Evolutionary conservation across 1,284 basidiomycete genomes (phyloP).

Genomic region (Takashimella tepidaria): DNA sequence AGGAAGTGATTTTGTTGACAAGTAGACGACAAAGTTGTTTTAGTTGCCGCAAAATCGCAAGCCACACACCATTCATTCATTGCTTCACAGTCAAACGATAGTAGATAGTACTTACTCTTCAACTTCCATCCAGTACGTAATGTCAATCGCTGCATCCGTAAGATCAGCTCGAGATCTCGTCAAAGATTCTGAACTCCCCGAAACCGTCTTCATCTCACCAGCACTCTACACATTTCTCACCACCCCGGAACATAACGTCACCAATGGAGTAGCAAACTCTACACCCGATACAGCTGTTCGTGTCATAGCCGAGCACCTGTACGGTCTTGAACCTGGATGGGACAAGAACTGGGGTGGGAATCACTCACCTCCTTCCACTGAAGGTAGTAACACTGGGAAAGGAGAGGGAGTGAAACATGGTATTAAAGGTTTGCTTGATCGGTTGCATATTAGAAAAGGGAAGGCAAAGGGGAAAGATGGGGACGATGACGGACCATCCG

Average conservation of each 20-base stretch:
- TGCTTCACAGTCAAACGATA: no score
- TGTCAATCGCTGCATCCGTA: conserved; percentile 2
- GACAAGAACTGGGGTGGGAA: not conserved
- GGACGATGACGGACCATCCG: not conserved
- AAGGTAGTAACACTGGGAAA: not conserved
- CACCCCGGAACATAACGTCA: conserved; percentile 14
- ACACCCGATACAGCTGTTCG: conserved; percentile 18
- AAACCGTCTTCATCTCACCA: conserved; percentile 12
- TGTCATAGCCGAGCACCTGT: conserved; percentile 21
- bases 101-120: no score
- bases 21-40: no score
- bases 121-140: no score
- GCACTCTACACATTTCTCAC: conserved; percentile 17
- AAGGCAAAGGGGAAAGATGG: conserved; percentile 1
- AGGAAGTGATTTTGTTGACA: no score
- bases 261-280: conserved; percentile 13
- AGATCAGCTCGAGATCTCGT: conserved; percentile 14
- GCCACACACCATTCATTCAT: no score
- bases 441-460: conserved; percentile 8
- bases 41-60: no score
- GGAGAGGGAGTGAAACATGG: no score
- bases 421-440: not conserved
- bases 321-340: conserved; percentile 14
- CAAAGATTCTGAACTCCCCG: conserved; percentile 2
- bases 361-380: not conserved